Evolutionary conservation across 1,284 basidiomycete species (phyloP), one percentile per base, ranked within the genome.

Genomic region (Ceraceosorus guamensis): DNA sequence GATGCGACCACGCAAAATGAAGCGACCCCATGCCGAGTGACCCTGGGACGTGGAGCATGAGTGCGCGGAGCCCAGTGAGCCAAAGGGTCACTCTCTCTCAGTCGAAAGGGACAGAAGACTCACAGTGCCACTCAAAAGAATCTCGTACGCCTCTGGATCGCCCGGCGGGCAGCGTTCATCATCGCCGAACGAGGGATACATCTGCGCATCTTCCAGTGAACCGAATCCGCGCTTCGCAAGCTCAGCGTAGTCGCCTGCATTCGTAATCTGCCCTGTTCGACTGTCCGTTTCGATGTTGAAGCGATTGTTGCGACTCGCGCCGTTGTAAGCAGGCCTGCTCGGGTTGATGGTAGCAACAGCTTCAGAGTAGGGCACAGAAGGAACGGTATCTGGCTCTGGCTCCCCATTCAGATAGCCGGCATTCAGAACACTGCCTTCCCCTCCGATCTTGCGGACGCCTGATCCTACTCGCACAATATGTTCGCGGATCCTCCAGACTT

Each of bases 401-500:
- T 56, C 51, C 5, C 48, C 52, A 31, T 18, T 34, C 5, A 35
- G 5, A n/a, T 50, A 59, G 44, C 57, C 57, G 14, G 57, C 51
- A 43, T 51, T 56, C 14, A 59, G 32, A 14, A 53, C 37, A 13
- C 46, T 46, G 4, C 54, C 57, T 16, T 18, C 13, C 6, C 57
- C 57, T 5, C 57, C 56, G 13, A 48, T 53, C 14, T 37, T n/a
- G 16, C 7, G 61, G 32, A 24, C 59, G 2, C 53, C 56, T 1
- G 54, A 53, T 1, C 48, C 59, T 2, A 71, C 55, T 52, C 59
- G 62, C 3, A 81, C 79, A 43, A 78, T 74, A 34, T 76, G 79
- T 62, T 82, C 81, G 41, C 70, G 73, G 39, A 82, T 63, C 51
- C 79, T 78, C 81, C 81, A 82, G 13, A 82, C 80, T 63, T 82